These are phyloP conservation scores for Kodamaea hsintzibuensis DNA, from an alignment of 805 yeast genomes.

Conservation along the genomic window DNA sequence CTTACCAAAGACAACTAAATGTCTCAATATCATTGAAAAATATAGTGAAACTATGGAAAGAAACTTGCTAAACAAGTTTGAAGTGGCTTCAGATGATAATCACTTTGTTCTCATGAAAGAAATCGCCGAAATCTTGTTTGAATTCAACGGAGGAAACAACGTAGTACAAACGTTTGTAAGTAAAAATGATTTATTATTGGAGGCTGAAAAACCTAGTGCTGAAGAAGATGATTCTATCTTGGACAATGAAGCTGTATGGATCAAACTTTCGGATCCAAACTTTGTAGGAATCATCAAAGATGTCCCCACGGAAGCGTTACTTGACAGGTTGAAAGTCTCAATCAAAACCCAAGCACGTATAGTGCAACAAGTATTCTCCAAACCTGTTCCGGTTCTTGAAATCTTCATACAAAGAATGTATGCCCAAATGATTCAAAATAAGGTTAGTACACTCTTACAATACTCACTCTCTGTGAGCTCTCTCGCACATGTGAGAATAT, in stretches of 20 bases:
- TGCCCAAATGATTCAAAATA: conserved; percentile 65
- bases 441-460: conserved; percentile 57
- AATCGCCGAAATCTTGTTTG: conserved; percentile 69
- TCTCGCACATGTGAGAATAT: conserved; percentile 71
- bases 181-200: conserved; percentile 70
- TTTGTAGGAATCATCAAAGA: conserved; percentile 50
- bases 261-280: conserved; percentile 58
- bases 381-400: conserved; percentile 66
- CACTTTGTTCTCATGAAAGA: conserved; percentile 74
- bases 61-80: conserved; percentile 66
- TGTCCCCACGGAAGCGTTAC: conserved; percentile 49
- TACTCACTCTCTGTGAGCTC: conserved; percentile 63
- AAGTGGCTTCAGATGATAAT: conserved; percentile 67
- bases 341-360: conserved; percentile 72
- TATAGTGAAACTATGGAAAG: conserved; percentile 79
- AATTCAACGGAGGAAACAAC: conserved; percentile 81
- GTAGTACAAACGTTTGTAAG: conserved; percentile 81
- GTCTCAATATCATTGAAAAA: conserved; percentile 54
- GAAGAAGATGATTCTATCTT: conserved; percentile 29
- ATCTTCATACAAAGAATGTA: conserved; percentile 74
- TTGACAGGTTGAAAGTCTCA: conserved; percentile 55
- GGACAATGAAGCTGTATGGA: conserved; percentile 57
- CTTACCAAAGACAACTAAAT: conserved; percentile 43
- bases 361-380: conserved; percentile 70
- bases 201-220: conserved; percentile 31